A percentile compares a stretch with the other conserved stretches of the same genome.
phyloP scores from a whole-genome alignment of 768 basidiomycete species.

The Kwoniella botswanensis region DNA sequence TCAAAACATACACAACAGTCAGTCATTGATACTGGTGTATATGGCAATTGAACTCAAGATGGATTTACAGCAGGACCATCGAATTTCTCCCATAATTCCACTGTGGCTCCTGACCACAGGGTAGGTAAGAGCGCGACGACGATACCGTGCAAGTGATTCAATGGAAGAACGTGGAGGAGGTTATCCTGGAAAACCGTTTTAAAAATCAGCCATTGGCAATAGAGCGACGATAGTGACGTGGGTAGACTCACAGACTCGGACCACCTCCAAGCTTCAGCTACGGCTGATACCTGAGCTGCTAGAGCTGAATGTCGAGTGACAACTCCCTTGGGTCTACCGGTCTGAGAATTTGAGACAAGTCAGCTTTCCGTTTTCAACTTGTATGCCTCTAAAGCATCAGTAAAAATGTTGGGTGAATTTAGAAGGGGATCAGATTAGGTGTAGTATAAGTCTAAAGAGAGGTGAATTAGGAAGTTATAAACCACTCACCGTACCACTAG shows the following conservation, averaged over 20 bases:
- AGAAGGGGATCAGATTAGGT: too few relatives aligned
- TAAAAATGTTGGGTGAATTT: too few relatives aligned
- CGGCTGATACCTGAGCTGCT: slow-evolving; percentile 28
- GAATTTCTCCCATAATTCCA: slow-evolving; percentile 50
- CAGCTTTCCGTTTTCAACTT: background rate
- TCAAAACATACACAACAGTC: background rate
- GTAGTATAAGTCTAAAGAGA: too few relatives aligned
- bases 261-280: slow-evolving; percentile 36
- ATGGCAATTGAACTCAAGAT: too few relatives aligned
- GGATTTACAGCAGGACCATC: slow-evolving; percentile 36
- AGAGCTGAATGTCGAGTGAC: slow-evolving; percentile 39
- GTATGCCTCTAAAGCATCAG: background rate
- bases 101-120: slow-evolving; percentile 50
- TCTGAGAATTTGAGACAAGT: slow-evolving; percentile 6
- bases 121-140: slow-evolving; percentile 50
- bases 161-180: slow-evolving; percentile 38
- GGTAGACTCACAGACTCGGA: slow-evolving; percentile 14
- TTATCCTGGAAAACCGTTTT: slow-evolving; percentile 12
- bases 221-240: background rate
- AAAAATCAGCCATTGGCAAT: background rate
- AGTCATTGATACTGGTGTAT: too few relatives aligned
- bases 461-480: too few relatives aligned
- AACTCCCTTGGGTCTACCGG: slow-evolving; percentile 39
- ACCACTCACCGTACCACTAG: slow-evolving; percentile 41
- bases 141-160: slow-evolving; percentile 54